phyloP scores from a whole-genome alignment of 768 basidiomycete genomes.

The Boletus eberwhitei region DNA sequence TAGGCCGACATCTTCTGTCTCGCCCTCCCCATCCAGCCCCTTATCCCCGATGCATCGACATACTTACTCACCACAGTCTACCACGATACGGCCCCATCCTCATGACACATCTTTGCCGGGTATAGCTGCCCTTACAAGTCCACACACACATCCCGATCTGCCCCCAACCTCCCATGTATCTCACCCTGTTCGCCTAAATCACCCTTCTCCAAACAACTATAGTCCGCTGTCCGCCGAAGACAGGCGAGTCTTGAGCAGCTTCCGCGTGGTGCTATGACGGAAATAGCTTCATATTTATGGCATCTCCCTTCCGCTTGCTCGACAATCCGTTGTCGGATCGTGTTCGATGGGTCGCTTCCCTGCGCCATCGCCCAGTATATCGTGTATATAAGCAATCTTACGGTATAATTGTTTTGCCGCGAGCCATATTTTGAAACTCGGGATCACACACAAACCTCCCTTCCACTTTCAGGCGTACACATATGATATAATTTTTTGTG shows the following conservation, averaged over 20 bases:
- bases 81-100: slow-evolving; percentile 2
- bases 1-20: slow-evolving; percentile 12
- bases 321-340: neutral
- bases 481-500: too few relatives aligned
- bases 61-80: slow-evolving; percentile 6
- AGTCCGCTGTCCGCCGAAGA: slow-evolving; percentile 52
- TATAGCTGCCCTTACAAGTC: slow-evolving; percentile 17
- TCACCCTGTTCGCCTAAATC: slow-evolving; percentile 18
- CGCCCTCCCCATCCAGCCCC: slow-evolving; percentile 12
- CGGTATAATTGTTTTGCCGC: neutral
- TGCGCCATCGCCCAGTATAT: neutral
- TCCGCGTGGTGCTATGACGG: slow-evolving; percentile 49
- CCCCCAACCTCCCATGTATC: slow-evolving; percentile 1
- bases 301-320: neutral
- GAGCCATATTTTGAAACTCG: neutral
- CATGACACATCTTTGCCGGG: slow-evolving; percentile 20
- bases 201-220: slow-evolving; percentile 31
- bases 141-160: slow-evolving; percentile 2
- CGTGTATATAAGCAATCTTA: neutral
- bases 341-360: neutral
- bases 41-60: slow-evolving; percentile 13
- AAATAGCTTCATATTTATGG: slow-evolving; percentile 2
- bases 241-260: slow-evolving; percentile 52
- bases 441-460: neutral
- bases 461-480: neutral